A percentile compares a stretch with the other conserved stretches of the same genome.
Evolutionary conservation across 148 eudicot species (phyloP).

Genomic region (Rheum nobile): DNA sequence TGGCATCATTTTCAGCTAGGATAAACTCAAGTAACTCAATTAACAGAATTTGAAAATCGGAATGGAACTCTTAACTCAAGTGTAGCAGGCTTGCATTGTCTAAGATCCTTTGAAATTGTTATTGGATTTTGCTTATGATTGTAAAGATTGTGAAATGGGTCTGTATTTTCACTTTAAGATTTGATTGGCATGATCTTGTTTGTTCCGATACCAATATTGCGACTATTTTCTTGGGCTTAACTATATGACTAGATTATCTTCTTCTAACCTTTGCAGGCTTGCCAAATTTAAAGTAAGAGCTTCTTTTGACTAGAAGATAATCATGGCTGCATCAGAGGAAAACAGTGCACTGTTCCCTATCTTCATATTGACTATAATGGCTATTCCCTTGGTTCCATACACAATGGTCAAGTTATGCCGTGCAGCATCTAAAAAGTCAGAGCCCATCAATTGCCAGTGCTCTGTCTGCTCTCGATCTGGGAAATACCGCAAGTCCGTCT

Average conservation of each 20-base stretch:
- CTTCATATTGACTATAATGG: conserved; percentile 77
- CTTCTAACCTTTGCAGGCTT: conserved; percentile 11
- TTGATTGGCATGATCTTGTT: not conserved
- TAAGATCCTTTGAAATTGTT: not conserved
- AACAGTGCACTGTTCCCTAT: conserved; percentile 81
- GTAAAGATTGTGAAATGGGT: not conserved
- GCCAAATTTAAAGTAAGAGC: conserved; percentile 15
- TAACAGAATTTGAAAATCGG: not conserved
- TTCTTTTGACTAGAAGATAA: conserved; percentile 8
- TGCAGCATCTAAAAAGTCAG: conserved; percentile 63
- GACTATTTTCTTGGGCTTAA: not conserved
- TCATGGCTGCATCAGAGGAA: conserved; percentile 86
- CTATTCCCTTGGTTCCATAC: conserved; percentile 85
- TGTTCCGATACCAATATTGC: not conserved
- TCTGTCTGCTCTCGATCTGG: conserved; percentile 71
- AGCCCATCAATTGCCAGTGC: conserved; percentile 65
- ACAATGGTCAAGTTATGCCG: conserved; percentile 65
- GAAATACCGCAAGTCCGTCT: conserved; percentile 72
- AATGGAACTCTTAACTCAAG: not conserved
- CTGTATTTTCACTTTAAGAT: not conserved
- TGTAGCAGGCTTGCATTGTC: not conserved
- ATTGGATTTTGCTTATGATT: not conserved
- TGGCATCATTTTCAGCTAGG: not conserved
- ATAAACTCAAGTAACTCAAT: not conserved
- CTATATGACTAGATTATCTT: not conserved